phyloP scores from a whole-genome alignment of 768 basidiomycete species.

The Pholiota microspora region DNA sequence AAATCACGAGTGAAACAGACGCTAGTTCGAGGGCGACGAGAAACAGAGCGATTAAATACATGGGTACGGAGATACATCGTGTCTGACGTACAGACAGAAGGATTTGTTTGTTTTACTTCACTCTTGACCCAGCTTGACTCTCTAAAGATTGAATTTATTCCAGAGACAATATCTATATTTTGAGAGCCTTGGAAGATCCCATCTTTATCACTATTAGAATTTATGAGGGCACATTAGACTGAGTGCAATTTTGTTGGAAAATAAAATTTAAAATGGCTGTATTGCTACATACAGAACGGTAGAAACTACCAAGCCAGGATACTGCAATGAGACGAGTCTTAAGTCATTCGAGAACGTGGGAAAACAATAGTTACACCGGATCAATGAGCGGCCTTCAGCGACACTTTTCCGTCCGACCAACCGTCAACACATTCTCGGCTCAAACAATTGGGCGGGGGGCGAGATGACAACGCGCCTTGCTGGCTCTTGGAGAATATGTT shows the following conservation, averaged over 20 bases:
- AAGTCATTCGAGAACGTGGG: no score
- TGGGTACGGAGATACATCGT: background rate
- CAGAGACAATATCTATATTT: constrained; percentile 14
- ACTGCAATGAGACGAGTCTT: no score
- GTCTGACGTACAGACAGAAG: background rate
- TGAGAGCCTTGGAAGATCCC: constrained; percentile 15
- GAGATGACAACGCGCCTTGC: constrained; percentile 17
- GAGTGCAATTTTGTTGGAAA: no score
- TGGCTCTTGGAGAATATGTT: constrained; percentile 15
- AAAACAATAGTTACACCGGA: background rate
- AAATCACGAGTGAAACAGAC: background rate
- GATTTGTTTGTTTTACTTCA: background rate
- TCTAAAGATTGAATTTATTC: background rate
- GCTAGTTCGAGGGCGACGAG: background rate
- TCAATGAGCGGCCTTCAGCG: background rate
- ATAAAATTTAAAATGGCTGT: no score
- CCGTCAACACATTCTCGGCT: background rate
- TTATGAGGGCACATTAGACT: no score
- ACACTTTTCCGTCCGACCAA: background rate
- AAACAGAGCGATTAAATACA: background rate
- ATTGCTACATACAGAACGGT: no score
- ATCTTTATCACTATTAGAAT: constrained; percentile 4
- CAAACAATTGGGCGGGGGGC: background rate
- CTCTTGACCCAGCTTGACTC: background rate
- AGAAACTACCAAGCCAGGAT: no score